phyloP scores from a whole-genome alignment of 1,139 yeast species.

The Yamadazyma atlantica region DNA sequence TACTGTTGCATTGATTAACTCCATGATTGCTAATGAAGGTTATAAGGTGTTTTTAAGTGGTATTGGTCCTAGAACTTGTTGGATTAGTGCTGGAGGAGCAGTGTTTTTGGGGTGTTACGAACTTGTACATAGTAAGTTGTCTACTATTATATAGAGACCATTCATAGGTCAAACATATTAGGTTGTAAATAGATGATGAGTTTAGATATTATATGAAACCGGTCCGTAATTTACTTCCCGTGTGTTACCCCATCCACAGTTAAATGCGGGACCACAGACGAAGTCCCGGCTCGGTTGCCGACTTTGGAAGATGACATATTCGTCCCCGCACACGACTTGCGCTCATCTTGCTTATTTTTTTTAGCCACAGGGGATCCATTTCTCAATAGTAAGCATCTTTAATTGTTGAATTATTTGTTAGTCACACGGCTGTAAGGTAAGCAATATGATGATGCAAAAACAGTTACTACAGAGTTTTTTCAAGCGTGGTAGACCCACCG shows the following conservation, averaged over 20 bases:
- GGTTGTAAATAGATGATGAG: no score
- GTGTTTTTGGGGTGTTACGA: slow-evolving; percentile 94
- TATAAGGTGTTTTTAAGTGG: slow-evolving; percentile 70
- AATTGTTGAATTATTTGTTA: no score
- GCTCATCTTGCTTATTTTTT: not conserved
- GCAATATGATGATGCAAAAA: not conserved
- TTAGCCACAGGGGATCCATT: no score
- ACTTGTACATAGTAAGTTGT: slow-evolving; percentile 43
- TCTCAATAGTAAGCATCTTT: no score
- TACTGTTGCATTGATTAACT: slow-evolving; percentile 42
- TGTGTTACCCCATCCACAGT: no score
- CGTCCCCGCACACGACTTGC: not conserved
- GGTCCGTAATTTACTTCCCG: not conserved
- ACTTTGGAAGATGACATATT: not conserved
- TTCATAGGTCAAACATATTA: no score
- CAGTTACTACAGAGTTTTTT: not conserved
- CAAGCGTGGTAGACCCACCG: not conserved
- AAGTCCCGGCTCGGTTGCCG: not conserved
- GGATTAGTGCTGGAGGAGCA: slow-evolving; percentile 99
- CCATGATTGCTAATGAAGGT: slow-evolving; percentile 66
- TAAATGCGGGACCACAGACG: no score
- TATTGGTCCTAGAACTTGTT: slow-evolving; percentile 90
- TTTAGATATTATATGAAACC: no score
- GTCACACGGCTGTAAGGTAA: no score
- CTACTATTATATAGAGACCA: not conserved